Base-by-base conservation (phyloP, 441 rosid genomes). In the Erodium trifolium region DNA sequence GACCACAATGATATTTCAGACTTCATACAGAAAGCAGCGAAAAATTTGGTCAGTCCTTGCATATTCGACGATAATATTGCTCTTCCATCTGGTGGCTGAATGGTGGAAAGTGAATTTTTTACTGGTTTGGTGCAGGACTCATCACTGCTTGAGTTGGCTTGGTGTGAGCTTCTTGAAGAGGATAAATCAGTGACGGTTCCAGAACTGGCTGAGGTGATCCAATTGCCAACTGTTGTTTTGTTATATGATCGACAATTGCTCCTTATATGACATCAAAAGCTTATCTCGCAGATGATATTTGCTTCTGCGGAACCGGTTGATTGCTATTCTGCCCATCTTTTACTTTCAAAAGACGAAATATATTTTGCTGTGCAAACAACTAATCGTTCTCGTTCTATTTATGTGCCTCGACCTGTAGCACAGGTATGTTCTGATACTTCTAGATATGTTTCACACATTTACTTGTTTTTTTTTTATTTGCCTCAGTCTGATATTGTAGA, bases 251-350 rank as follows among this genome's bases (percentile, higher is more conserved):
- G 3, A 1, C 17, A 47, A 60, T 35, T 69, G 14, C 59, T 78
- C 68, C 51, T 75, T 86, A 78, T 72, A 78, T 82, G 68, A 66
- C 77, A 69, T 49, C 63, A 63, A 8, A 43, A 43, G 51, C 74
- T 75, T 72, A 71, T 69, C 64, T 67, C 83, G 79, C 93, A 93
- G 99, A 89, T 91, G 81, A 82, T 91, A 71, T 93, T 86, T 77
- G 99, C 97, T 77, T 73, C 84, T 75, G 65, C 77, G 10, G 97
- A 91, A 76, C 87, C 97, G 69, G 87, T 89, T 68, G 96, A 89
- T 79, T 84, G 93, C 86, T 93, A 91, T 60, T 91, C 97, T 78
- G 91, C 97, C 60, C 99, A 93, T 85, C 89, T 86, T 73, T 81
- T 93, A 84, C 81, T 93, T 47, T 88, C 97, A 66, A 83, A 82